Evolutionary conservation across 805 yeast genomes (phyloP), one percentile per base, ranked within the genome.

Genomic region (Sugiyamaella floridensis): DNA sequence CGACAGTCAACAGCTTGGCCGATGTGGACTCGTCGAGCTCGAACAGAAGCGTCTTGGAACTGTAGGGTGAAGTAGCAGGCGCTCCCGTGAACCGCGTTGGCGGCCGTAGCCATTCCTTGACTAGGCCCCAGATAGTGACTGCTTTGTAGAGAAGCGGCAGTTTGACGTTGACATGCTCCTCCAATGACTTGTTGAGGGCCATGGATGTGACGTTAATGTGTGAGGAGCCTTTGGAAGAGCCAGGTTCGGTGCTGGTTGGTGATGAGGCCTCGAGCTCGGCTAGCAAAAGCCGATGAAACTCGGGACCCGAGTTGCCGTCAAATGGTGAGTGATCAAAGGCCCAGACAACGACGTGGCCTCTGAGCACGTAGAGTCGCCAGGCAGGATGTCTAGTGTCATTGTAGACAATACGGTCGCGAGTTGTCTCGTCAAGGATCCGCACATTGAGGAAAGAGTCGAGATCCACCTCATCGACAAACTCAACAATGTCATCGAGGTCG

Each of bases 221-320:
- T 2, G 32, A n/a, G 41, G 44, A 40, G 15, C 43, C 43, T 12
- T 16, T 12, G 20, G 19, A 16, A 10, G 20, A 16, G 43, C 43
- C 22, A 42, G 2, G 15, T 18, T 45, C 26, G 6, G 4, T 4
- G 26, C 32, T 40, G 43, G 9, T 4, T 14, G 18, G 14, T 14
- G 18, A 40, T 41, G 52, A 43, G 18, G 43, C 43, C 7, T 28
- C 28, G 11, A 50, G 32, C 37, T 32, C 37, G 37, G 37, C 37
- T 14, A 32, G n/a, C 40, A 59, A 48, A 14, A 43, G 29, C 15
- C 40, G 14, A 42, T 60, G 63, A 45, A 60, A 59, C 28, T 47
- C 26, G n/a, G 55, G 49, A 0, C 65, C 64, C 5, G 60, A 54
- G 49, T 52, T 55, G 40, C 65, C 65, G 40, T 62, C 65, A 42